Evolutionary conservation across 371 early-diverging fungal species (phyloP).

Genomic region (Dinochytrium kinnereticum): DNA sequence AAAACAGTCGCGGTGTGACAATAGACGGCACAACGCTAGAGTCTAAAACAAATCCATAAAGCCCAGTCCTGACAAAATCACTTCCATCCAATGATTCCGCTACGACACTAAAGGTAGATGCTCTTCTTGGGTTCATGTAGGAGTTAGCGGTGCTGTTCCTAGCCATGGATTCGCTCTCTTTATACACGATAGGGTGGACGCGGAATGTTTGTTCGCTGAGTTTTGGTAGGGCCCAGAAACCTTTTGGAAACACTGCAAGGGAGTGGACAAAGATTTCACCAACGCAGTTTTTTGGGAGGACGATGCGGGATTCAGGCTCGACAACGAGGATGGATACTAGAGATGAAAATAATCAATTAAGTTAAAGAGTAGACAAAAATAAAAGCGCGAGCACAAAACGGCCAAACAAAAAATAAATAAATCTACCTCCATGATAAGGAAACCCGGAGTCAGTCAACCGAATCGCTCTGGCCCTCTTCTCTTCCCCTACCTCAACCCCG

Average conservation of each 20-base stretch:
- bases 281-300: slow-evolving; percentile 75
- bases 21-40: slow-evolving; percentile 43
- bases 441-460: slow-evolving; percentile 21
- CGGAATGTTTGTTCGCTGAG: slow-evolving; percentile 75
- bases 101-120: slow-evolving; percentile 2
- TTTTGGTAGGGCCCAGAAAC: slow-evolving; percentile 81
- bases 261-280: slow-evolving; percentile 89
- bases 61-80: slow-evolving; percentile 76
- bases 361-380: neutral
- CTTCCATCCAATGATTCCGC: neutral
- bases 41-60: slow-evolving; percentile 76
- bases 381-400: neutral
- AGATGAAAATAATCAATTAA: neutral
- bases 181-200: slow-evolving; percentile 54
- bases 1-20: slow-evolving; percentile 22
- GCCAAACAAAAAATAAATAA: neutral
- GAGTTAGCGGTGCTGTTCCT: neutral
- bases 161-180: neutral
- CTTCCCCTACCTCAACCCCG: neutral
- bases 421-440: slow-evolving; percentile 7
- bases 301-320: slow-evolving; percentile 75
- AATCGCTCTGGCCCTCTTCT: neutral
- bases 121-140: neutral
- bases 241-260: slow-evolving; percentile 69
- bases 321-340: slow-evolving; percentile 73